Evolutionary conservation across 2,329 filamentous ascomycete species (phyloP).

Genomic region (Colletotrichum sp.): DNA sequence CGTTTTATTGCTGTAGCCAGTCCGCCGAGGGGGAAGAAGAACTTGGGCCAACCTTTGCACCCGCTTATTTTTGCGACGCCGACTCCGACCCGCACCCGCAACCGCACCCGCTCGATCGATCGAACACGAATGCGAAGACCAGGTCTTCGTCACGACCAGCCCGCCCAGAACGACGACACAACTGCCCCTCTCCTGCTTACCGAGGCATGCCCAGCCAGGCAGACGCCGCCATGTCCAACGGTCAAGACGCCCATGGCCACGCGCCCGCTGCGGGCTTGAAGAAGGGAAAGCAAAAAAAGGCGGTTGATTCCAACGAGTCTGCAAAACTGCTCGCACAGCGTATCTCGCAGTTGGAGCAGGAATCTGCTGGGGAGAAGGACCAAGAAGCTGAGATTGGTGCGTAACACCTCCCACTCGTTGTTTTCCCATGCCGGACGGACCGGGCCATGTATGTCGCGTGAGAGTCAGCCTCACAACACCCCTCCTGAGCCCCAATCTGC

Average conservation of each 20-base stretch:
- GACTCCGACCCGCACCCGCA: not conserved
- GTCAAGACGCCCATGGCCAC: constrained; percentile 44
- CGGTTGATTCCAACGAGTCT: constrained; percentile 84
- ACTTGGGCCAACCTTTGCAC: not conserved
- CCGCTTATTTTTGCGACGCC: constrained; percentile 18
- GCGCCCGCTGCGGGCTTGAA: constrained; percentile 59
- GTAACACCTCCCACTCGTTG: constrained; percentile 13
- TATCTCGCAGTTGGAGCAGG: constrained; percentile 93
- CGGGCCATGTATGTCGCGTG: constrained; percentile 19
- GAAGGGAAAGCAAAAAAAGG: constrained; percentile 86
- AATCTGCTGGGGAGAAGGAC: constrained; percentile 92
- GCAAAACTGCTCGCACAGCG: constrained; percentile 91
- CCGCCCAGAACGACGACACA: not conserved
- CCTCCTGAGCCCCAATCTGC: not conserved
- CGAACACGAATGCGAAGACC: constrained; percentile 21
- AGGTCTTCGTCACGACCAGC: constrained; percentile 9
- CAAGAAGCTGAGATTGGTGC: constrained; percentile 95
- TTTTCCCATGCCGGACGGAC: constrained; percentile 3
- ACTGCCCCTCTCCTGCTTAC: not conserved
- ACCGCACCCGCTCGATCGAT: constrained; percentile 2
- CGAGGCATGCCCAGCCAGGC: constrained; percentile 43
- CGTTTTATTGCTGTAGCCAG: not conserved
- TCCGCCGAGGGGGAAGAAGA: not conserved
- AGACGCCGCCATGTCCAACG: constrained; percentile 48
- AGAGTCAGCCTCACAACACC: constrained; percentile 1